phyloP scores from a whole-genome alignment of 352 stramenopile genomes.

The Phytophthora melonis region DNA sequence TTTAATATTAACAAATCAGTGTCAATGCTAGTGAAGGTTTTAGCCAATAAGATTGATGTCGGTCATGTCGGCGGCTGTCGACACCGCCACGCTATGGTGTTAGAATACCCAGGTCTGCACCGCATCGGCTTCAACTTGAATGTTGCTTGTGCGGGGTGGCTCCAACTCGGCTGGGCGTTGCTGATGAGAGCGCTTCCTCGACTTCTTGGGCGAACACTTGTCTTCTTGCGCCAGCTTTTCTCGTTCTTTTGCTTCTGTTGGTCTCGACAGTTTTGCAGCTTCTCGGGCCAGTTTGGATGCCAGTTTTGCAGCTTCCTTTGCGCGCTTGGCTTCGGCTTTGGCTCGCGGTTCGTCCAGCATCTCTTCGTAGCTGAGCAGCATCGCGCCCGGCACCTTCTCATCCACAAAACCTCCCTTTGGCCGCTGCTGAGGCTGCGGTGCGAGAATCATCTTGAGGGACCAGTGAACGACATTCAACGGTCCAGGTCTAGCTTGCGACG shows the following conservation, averaged over 20 bases:
- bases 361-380: background rate
- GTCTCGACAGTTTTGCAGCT: background rate
- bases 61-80: too few relatives aligned
- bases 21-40: too few relatives aligned
- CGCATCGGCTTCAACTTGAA: too few relatives aligned
- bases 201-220: too few relatives aligned
- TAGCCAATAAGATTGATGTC: too few relatives aligned
- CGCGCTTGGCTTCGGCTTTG: background rate
- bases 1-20: too few relatives aligned
- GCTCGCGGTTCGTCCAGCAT: background rate
- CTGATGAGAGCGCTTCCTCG: too few relatives aligned
- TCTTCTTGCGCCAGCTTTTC: too few relatives aligned
- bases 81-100: too few relatives aligned
- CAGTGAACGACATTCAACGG: background rate
- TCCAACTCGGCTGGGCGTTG: too few relatives aligned
- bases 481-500: background rate
- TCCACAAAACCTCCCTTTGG: background rate
- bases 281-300: background rate
- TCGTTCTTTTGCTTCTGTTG: background rate
- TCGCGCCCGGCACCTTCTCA: background rate
- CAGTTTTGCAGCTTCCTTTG: background rate
- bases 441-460: background rate
- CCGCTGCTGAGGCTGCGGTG: background rate
- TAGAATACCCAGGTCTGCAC: too few relatives aligned
- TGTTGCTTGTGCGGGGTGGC: too few relatives aligned